Evolutionary conservation across 768 basidiomycete species (phyloP), one percentile per base, ranked within the genome.

Genomic region (Lentinula detonsa): DNA sequence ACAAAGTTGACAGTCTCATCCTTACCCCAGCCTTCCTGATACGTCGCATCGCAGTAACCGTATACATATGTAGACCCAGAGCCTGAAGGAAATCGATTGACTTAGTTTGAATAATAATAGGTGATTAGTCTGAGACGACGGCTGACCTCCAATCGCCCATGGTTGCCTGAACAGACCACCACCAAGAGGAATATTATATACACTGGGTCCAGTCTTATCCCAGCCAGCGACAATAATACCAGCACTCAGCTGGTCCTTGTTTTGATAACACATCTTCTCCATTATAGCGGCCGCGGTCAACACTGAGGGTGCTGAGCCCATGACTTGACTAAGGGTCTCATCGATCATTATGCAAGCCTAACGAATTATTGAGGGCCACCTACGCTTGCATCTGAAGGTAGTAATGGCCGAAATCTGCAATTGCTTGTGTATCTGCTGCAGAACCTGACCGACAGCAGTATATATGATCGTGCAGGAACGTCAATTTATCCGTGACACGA

Each of bases 381-480:
- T 74, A 91, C 86, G 85, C 80, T 69, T 84, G 81, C 72, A 91
- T 76, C 71, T 95, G 93, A 35, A 93, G 82, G 63, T 86, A 77
- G 71, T 89, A 86, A 70, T 95, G 91, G 10, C 96, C 91, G 11
- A 85, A 78, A 71, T 99, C 97, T 59, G 97, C 96, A 34, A 99
- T 81, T 54, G 95, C 94, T 74, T 97, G 97, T 2, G 97, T 99
- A 73, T 99, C 96, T 23, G 96, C 96, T 50, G 96, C 93, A 66
- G 95, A 97, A 54, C 97, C 97, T 46, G 94, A 97, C 62, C 97
- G 90, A 84, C 97, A 99, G 73, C 97, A 99, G 75, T 98, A 99
- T 74, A 98, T 92, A 66, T 94, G 93, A 76, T 99, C 97, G 73
- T 98, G 95, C 66, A 99, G 82, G 71, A 92, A 85, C 2, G 95